Evolutionary conservation across 208 protist species (phyloP), one percentile per base, ranked within the genome.

Genomic region (Leptomonas pyrrhocoris): DNA sequence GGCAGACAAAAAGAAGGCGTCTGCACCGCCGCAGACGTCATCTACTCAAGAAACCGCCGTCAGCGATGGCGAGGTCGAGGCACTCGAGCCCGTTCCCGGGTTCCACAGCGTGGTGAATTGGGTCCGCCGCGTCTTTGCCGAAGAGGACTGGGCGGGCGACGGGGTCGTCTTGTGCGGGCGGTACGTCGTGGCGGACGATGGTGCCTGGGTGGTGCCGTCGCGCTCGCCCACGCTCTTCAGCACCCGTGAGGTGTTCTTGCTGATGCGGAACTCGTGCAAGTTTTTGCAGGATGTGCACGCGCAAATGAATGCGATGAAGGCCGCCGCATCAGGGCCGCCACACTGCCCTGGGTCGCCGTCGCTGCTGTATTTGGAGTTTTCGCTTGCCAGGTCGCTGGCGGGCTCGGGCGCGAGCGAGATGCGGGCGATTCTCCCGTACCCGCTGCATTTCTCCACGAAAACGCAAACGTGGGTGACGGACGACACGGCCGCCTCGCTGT

Each of bases 101-200:
- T 94, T 90, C 58, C 61, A 84, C 62, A 71, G 85, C 34, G 68
- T 93, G 27, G 85, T 93, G 28, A 68, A 79, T 25, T 92, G 85
- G 85, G 82, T 93, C 19, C 38, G 50, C 7, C 28, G 19, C n/a
- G 40, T 78, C 8, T 71, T 84, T 16, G 66, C 63, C 28, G 65
- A 71, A 25, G 46, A 81, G 42, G 27, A 51, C 1, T 81, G 77
- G 63, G 80, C 70, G 12, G 54, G 43, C 11, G 68, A 85, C 34
- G 91, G 89, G 16, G 89, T 94, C 28, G 89, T 96, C 36, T 73
- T 96, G 36, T 92, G 84, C 56, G 91, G 91, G 19, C 75, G 77
- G 30, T 86, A 88, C 64, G 79, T 77, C 0, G 84, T 94, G 28
- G 91, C 91, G n/a, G 85, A 94, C 58, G 91, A 96, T 65, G 88